Base-by-base conservation (phyloP, 805 yeast species). In the Wickerhamiella slavikovae region DNA sequence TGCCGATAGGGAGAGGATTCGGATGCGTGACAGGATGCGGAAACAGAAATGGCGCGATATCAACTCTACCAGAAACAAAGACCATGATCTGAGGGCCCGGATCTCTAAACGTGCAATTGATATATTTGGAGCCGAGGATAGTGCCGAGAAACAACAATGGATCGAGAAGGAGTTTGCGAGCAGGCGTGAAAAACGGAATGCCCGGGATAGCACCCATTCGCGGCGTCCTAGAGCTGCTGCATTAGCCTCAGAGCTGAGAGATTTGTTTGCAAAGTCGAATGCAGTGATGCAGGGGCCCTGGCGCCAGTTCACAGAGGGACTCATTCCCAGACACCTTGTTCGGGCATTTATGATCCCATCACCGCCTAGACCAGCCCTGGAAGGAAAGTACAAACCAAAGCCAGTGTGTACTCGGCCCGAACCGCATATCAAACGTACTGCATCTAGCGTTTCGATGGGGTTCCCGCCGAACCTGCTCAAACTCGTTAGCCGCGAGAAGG, bases 21-120 rank as follows among this genome's bases (percentile, higher is more conserved):
- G 82, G 28, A 41, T 62, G 16, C 83, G 70, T 28, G 79, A 79
- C 43, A 57, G 92, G 28, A 77, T 70, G 31, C 57, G 93, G 14
- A 79, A 79, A 54, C 71, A 75, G 52, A 64, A 66, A 39, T 79
- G 93, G 93, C 60, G 93, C 43, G 83, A 70, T 38, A 71, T 67
- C 17, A 80, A 85, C 45, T 64, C 66, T 6, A 73, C 73, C 35
- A 61, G 89, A 38, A 83, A 83, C 49, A 73, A 78, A 54, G 93
- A 82, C 48, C 74, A 79, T 42, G 96, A 85, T 45, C 56, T 85
- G 31, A 61, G 92, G 30, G 68, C 77, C 0, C 58, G 96, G 32
- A 71, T 85, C 14, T 62, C 66, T 38, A 73, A 72, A 38, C 58
- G 89, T 24, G 94, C 95, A 0, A 57, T 54, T 22, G 53, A 51